phyloP scores from a whole-genome alignment of 768 basidiomycete species.

The Hericium alpestre region DNA sequence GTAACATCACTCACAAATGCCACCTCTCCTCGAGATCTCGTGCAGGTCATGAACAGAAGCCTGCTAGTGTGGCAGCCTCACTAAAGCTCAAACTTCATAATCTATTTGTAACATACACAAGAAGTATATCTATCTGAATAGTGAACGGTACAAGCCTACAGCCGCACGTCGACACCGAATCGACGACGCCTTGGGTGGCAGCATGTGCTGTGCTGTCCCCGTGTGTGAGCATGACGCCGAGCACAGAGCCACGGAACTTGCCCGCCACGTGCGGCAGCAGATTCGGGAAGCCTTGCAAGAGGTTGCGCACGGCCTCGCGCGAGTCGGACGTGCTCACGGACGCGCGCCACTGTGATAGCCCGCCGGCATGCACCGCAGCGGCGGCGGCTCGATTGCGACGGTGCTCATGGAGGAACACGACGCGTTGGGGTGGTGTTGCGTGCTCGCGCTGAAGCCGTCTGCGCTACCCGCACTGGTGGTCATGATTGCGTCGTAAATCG shows the following conservation, averaged over 20 bases:
- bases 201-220: too few relatives aligned
- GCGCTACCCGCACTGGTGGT: not conserved
- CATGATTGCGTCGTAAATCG: slow-evolving; percentile 1
- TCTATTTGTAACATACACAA: too few relatives aligned
- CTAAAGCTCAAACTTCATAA: too few relatives aligned
- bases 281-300: not conserved
- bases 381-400: not conserved
- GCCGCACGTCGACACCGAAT: not conserved
- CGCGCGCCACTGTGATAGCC: not conserved
- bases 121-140: too few relatives aligned
- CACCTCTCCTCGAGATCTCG: too few relatives aligned
- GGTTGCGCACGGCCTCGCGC: not conserved
- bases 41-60: too few relatives aligned
- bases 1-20: too few relatives aligned
- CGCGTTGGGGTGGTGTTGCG: not conserved
- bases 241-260: not conserved
- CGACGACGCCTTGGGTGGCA: too few relatives aligned
- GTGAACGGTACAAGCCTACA: too few relatives aligned
- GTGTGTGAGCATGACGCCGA: not conserved
- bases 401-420: not conserved
- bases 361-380: not conserved
- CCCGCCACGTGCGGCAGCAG: slow-evolving; percentile 1
- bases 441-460: not conserved
- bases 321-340: not conserved
- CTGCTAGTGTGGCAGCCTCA: too few relatives aligned